Evolutionary conservation across 148 eudicot genomes (phyloP), one percentile per base, ranked within the genome.

Genomic region (Euryodendron excelsum): DNA sequence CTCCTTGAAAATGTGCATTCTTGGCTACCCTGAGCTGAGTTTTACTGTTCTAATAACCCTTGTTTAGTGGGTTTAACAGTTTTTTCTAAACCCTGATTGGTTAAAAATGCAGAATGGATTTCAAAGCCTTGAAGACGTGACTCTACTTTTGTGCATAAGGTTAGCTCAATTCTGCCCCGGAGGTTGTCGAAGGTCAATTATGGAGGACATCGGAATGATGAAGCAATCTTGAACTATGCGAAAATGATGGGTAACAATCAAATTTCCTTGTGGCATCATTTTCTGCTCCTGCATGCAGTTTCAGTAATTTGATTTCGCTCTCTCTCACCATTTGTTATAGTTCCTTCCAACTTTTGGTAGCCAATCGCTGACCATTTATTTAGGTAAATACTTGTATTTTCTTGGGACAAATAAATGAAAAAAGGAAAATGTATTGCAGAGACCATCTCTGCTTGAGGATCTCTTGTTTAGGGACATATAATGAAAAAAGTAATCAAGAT

Each of bases 371-470:
- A 65, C 58, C 70, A 73, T 77, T 77, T 65, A 31, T 79, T 78
- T 58, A 75, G 81, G 63, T 81, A 36, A 67, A 72, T 80, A 58
- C 80, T 82, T 82, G 87, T 82, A 82, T 69, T 67, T 69, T 62
- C 21, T 25, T 30, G 30, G 69, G 37, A 68, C 76, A 60, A 76
- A 80, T 75, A 76, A 81, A 73, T 48, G 28, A 60, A 68, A 62
- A 55, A 21, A 37, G 56, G 72, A 80, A 47, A 62, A 77, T 62
- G 71, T 53, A 69, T 68, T 68, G 31, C 52, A 50, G 72, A 63
- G 12, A 39, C 17, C 67, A 39, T 58, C 61, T 31, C 25, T 7
- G 63, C 20, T 36, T 0, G 21, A 39, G 70, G 66, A 58, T 58
- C 25, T 74, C 36, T 44, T 44, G 53, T 13, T 69, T 25, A 14